These are phyloP conservation scores for Botryosphaeria dothidea DNA, from an alignment of 2,329 filamentous ascomycete species.

Conservation along the genomic window DNA sequence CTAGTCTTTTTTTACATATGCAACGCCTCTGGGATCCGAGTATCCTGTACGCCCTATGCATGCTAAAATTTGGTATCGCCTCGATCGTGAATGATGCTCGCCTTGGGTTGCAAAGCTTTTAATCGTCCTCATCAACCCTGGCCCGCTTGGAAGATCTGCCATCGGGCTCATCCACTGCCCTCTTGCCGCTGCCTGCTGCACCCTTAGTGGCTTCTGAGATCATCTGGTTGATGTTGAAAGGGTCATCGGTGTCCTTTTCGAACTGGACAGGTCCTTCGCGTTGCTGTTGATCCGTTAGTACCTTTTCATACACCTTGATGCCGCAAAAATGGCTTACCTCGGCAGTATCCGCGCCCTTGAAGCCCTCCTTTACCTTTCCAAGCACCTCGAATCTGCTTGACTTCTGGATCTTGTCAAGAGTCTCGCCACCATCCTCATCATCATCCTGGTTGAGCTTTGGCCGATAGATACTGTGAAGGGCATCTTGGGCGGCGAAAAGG, in stretches of 20 bases:
- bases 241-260: slow-evolving; percentile 83
- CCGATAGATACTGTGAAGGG: slow-evolving; percentile 90
- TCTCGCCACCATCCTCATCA: slow-evolving; percentile 76
- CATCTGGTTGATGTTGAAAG: slow-evolving; percentile 94
- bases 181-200: slow-evolving; percentile 64
- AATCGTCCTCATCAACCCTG: slow-evolving; percentile 70
- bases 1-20: not conserved
- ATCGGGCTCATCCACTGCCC: slow-evolving; percentile 68
- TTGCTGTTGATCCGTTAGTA: slow-evolving; percentile 51
- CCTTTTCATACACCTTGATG: not conserved
- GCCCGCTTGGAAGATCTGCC: slow-evolving; percentile 66
- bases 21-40: not conserved
- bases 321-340: slow-evolving; percentile 59
- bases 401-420: slow-evolving; percentile 85
- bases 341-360: slow-evolving; percentile 80
- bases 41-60: not conserved
- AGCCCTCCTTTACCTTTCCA: slow-evolving; percentile 79
- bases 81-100: not conserved
- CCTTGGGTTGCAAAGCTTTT: not conserved
- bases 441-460: slow-evolving; percentile 70
- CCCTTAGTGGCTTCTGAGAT: slow-evolving; percentile 73
- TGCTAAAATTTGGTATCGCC: slow-evolving; percentile 5
- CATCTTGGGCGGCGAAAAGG: slow-evolving; percentile 92
- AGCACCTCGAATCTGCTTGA: slow-evolving; percentile 84
- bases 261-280: slow-evolving; percentile 94